Evolutionary conservation across 164 flowering plant species (phyloP).

Genomic region (Dillenia turbinata): DNA sequence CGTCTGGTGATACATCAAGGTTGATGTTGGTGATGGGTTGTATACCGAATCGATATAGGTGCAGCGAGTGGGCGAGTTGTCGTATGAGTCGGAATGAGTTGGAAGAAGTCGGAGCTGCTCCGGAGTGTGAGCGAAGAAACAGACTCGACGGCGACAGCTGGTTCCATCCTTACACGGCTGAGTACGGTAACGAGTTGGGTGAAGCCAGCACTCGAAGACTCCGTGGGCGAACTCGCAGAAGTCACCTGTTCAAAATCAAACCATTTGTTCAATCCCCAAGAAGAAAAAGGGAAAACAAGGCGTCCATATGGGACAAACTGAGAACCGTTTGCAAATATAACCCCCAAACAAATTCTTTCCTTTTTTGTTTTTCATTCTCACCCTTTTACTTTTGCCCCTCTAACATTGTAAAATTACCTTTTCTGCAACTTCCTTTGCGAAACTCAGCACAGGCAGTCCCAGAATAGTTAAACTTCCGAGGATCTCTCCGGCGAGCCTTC

Average conservation of each 20-base stretch:
- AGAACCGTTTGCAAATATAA: no score
- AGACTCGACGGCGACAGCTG: conserved; percentile 46
- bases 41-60: conserved; percentile 6
- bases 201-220: conserved; percentile 74
- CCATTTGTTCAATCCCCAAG: no score
- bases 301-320: no score
- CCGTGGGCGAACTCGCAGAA: conserved; percentile 67
- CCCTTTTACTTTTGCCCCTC: no score
- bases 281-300: no score
- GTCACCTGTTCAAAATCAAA: conserved; percentile 27
- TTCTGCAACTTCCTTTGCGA: conserved; percentile 47
- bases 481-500: conserved; percentile 69
- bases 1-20: no score
- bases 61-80: conserved; percentile 25
- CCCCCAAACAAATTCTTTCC: no score
- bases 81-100: conserved; percentile 13
- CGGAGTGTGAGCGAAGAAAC: conserved; percentile 71
- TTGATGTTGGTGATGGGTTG: no score
- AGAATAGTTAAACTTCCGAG: conserved; percentile 47
- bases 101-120: conserved; percentile 51
- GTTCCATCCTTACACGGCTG: conserved; percentile 71
- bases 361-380: no score
- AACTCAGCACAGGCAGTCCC: conserved; percentile 65
- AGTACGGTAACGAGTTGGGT: conserved; percentile 65
- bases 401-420: neutral